phyloP scores from a whole-genome alignment of 192 early-diverging fungal species.

The Paraglomus brasilianum region DNA sequence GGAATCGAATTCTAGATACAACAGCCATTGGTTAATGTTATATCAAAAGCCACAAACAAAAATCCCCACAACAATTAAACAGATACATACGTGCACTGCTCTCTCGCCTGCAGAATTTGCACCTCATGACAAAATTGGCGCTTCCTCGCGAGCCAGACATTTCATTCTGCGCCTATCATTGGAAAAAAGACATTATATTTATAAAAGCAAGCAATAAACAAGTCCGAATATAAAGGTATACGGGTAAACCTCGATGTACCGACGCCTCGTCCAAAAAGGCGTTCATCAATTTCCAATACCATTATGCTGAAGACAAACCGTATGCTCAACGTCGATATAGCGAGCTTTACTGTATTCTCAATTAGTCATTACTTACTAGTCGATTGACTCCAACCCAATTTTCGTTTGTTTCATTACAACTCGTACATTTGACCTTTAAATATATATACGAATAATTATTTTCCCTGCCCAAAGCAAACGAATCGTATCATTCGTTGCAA shows the following conservation, averaged over 20 bases:
- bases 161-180: slow-evolving; percentile 52
- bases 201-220: slow-evolving; percentile 5
- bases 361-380: slow-evolving; percentile 38
- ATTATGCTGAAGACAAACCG: not conserved
- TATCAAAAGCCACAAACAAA: not conserved
- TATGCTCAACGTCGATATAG: not conserved
- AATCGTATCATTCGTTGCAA: not conserved
- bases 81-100: slow-evolving; percentile 53
- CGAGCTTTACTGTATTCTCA: not conserved
- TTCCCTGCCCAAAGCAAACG: not conserved
- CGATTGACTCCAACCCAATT: slow-evolving; percentile 67
- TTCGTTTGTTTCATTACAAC: slow-evolving; percentile 73
- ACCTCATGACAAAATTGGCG: slow-evolving; percentile 87
- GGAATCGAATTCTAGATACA: slow-evolving; percentile 37
- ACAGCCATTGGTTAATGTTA: not conserved
- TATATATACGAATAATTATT: not conserved
- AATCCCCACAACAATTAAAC: too few species aligned
- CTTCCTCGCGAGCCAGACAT: slow-evolving; percentile 72
- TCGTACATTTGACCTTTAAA: slow-evolving; percentile 66
- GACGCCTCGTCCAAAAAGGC: not conserved
- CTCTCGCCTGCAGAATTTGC: slow-evolving; percentile 87
- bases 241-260: not conserved
- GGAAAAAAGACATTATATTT: slow-evolving; percentile 21
- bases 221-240: not conserved
- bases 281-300: not conserved